Evolutionary conservation across 257 asterid species (phyloP), one percentile per base, ranked within the genome.

Genomic region (Solanum chiquidenum): DNA sequence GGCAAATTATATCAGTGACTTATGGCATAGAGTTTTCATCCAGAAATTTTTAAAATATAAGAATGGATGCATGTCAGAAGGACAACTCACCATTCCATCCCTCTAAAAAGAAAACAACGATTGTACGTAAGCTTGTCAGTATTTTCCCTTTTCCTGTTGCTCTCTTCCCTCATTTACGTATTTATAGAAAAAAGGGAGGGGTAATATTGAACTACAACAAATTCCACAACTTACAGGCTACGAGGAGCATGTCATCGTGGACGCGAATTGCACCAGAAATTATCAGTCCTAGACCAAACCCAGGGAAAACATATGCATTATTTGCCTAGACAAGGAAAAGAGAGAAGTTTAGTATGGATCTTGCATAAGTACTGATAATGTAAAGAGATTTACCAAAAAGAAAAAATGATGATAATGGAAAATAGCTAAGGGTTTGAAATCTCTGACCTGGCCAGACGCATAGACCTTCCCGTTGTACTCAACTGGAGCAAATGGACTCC

Each of bases 181-280:
- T 27, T 10, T 68, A 33, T 34, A 1, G 3, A 6, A 72, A 34
- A 31, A 12, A 33, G 31, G 38, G 7, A 31, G 71, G 31, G 20
- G 21, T 49, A 82, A 5, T 25, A 14, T 60, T 40, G 37, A 35
- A 66, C 27, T 25, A 77, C 75, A 14, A 66, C 18, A 79, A 23
- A 31, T 18, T 25, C 2, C 33, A 58, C 69, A 90, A 93, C 98
- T 96, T 90, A 96, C 99, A 96, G 85, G 99, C 99, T 86, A 96
- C 96, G 62, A 96, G 92, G 89, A 96, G 99, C 98, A 96, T 96
- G 91, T 96, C 98, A 37, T 95, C 98, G 4, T 95, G 99, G 74
- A 95, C 99, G 40, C 98, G 96, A 87, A 96, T 96, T 46, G 99
- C 98, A 29, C 99, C 99, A 29, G 99, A 96, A 27, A 96, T 95